A percentile compares a stretch with the other conserved stretches of the same genome.
These are phyloP conservation scores for Geosmithia flava DNA, from an alignment of 2,329 filamentous ascomycete species.

Conservation along the genomic window DNA sequence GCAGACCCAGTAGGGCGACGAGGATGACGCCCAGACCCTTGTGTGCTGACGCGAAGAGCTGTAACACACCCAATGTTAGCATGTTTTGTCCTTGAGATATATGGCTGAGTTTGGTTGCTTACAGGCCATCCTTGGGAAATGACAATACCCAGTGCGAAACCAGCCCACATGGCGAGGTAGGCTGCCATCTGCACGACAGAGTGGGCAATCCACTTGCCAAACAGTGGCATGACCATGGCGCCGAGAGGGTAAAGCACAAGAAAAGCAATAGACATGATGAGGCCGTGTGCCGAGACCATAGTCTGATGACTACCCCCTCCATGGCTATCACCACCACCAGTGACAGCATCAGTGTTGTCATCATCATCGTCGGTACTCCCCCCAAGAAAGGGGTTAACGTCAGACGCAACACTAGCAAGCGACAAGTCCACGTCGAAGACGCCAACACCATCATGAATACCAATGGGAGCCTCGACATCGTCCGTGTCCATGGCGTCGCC, in stretches of 20 bases:
- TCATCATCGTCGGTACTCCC: conserved; percentile 6
- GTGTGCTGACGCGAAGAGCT: conserved; percentile 42
- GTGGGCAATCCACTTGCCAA: conserved; percentile 46
- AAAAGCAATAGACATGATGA: conserved; percentile 49
- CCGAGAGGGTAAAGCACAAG: conserved; percentile 47
- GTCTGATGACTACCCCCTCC: conserved; percentile 7
- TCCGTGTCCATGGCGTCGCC: conserved; percentile 32
- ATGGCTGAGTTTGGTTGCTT: not conserved
- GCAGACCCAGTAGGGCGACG: conserved; percentile 38
- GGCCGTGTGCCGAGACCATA: conserved; percentile 35
- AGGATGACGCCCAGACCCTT: conserved; percentile 44
- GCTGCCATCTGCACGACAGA: conserved; percentile 39
- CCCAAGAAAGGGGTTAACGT: conserved; percentile 39
- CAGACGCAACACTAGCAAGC: conserved; percentile 28
- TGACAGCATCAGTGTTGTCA: conserved; percentile 2
- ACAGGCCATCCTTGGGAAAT: not conserved
- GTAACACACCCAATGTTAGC: not conserved
- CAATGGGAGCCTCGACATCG: conserved; percentile 24
- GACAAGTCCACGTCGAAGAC: conserved; percentile 35
- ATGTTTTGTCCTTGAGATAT: not conserved
- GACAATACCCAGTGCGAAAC: conserved; percentile 38
- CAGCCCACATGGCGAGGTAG: conserved; percentile 46
- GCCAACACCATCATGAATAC: conserved; percentile 30
- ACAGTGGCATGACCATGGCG: conserved; percentile 44
- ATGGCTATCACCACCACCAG: conserved; percentile 1